These are phyloP conservation scores for Rhizoclosmatium sp. DNA, from an alignment of 192 early-diverging fungal species.

Conservation along the genomic window DNA sequence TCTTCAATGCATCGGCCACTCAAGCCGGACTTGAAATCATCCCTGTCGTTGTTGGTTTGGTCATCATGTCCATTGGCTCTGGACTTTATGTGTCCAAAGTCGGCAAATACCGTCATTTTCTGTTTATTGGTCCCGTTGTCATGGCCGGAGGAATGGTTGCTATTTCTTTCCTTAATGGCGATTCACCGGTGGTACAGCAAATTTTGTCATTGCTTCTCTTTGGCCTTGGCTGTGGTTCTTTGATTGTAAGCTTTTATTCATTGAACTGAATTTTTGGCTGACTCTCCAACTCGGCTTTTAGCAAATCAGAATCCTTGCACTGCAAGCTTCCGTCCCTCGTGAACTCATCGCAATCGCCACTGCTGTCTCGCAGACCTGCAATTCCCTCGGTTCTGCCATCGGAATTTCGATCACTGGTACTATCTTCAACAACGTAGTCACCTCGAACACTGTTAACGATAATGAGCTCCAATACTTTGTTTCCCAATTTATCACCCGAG, in stretches of 20 bases:
- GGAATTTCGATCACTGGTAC: constrained; percentile 73
- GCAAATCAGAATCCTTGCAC: constrained; percentile 76
- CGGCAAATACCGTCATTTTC: constrained; percentile 65
- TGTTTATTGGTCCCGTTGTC: constrained; percentile 67
- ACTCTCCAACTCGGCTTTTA: too few species aligned
- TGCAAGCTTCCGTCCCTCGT: constrained; percentile 72
- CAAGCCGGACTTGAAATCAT: constrained; percentile 77
- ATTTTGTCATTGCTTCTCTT: constrained; percentile 71
- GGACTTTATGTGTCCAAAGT: constrained; percentile 69
- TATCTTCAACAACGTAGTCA: constrained; percentile 65
- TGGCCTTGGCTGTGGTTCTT: constrained; percentile 77
- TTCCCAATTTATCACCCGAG: too few species aligned
- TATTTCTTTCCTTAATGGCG: constrained; percentile 64
- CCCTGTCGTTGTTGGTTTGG: constrained; percentile 77
- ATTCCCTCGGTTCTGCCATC: constrained; percentile 67
- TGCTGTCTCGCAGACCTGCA: constrained; percentile 70
- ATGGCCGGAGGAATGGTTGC: constrained; percentile 71
- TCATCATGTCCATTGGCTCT: constrained; percentile 68
- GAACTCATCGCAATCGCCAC: constrained; percentile 78
- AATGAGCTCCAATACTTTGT: too few species aligned
- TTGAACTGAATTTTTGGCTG: too few species aligned
- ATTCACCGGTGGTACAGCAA: constrained; percentile 57
- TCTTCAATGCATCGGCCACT: constrained; percentile 75
- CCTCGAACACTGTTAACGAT: constrained; percentile 46
- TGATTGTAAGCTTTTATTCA: constrained; percentile 43